phyloP scores from a whole-genome alignment of 2,329 filamentous ascomycete species.

The Dactylellina sp. region DNA sequence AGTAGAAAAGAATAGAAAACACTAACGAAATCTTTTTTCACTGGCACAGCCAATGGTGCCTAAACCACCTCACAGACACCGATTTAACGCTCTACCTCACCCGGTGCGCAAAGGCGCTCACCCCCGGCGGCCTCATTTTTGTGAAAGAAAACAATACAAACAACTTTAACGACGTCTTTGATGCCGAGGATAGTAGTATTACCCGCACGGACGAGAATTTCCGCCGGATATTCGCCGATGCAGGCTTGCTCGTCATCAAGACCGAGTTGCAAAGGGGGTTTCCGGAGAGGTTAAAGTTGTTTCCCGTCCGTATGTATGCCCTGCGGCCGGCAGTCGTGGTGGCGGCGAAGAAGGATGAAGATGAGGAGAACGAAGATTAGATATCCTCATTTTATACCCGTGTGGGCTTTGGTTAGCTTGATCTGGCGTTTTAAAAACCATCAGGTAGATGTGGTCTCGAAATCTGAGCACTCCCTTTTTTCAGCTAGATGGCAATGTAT shows the following conservation, averaged over 20 bases:
- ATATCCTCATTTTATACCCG: too few relatives aligned
- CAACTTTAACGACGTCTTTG: slow-evolving; percentile 64
- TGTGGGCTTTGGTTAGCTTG: too few relatives aligned
- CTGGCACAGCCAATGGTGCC: slow-evolving; percentile 78
- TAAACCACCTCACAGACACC: slow-evolving; percentile 81
- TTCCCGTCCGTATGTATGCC: slow-evolving; percentile 82
- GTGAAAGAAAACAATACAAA: slow-evolving; percentile 79
- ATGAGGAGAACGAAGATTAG: too few relatives aligned
- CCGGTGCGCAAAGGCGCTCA: slow-evolving; percentile 68
- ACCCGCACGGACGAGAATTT: slow-evolving; percentile 82
- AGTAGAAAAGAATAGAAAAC: too few relatives aligned
- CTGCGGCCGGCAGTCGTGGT: slow-evolving; percentile 68
- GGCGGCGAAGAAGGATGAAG: not conserved
- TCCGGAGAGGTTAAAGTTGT: slow-evolving; percentile 71
- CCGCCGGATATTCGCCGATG: slow-evolving; percentile 74
- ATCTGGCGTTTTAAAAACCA: too few relatives aligned
- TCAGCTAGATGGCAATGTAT: too few relatives aligned
- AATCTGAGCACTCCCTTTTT: too few relatives aligned
- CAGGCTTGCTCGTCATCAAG: slow-evolving; percentile 75
- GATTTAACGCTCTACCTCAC: slow-evolving; percentile 77
- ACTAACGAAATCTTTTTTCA: too few relatives aligned
- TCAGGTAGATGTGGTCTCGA: too few relatives aligned
- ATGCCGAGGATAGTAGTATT: slow-evolving; percentile 75
- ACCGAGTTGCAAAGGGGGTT: slow-evolving; percentile 80
- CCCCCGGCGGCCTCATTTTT: slow-evolving; percentile 70